Evolutionary conservation across 441 rosid genomes (phyloP).

Genomic region (Brassica balearica): DNA sequence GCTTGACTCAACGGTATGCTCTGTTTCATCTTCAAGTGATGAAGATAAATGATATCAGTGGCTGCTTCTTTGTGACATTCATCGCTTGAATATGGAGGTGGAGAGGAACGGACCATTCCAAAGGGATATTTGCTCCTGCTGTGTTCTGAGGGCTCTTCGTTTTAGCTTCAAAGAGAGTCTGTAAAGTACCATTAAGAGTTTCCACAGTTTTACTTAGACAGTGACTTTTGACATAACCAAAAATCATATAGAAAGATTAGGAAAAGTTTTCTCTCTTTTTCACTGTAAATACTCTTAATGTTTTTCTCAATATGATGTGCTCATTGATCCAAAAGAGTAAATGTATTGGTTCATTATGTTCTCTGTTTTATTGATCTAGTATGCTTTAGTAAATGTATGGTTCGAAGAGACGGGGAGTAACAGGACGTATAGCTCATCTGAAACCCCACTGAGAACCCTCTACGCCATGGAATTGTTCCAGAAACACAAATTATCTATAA

Average conservation of each 20-base stretch:
- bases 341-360: not conserved
- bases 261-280: not conserved
- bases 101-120: not conserved
- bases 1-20: constrained; percentile 12
- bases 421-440: not conserved
- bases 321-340: constrained; percentile 17
- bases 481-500: too few relatives aligned
- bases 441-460: not conserved
- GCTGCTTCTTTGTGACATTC: not conserved
- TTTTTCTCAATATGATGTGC: not conserved
- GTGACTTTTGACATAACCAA: constrained; percentile 24
- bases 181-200: constrained; percentile 13
- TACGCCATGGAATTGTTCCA: not conserved
- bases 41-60: not conserved
- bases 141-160: constrained; percentile 24
- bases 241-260: constrained; percentile 20
- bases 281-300: constrained; percentile 13
- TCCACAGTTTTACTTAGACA: constrained; percentile 8
- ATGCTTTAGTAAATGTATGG: not conserved
- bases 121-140: constrained; percentile 18
- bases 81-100: constrained; percentile 17
- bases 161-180: constrained; percentile 26
- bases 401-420: not conserved
- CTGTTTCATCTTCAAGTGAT: constrained; percentile 18
- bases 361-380: not conserved